phyloP scores from a whole-genome alignment of 768 basidiomycete species.

The Naganishia antarctica region DNA sequence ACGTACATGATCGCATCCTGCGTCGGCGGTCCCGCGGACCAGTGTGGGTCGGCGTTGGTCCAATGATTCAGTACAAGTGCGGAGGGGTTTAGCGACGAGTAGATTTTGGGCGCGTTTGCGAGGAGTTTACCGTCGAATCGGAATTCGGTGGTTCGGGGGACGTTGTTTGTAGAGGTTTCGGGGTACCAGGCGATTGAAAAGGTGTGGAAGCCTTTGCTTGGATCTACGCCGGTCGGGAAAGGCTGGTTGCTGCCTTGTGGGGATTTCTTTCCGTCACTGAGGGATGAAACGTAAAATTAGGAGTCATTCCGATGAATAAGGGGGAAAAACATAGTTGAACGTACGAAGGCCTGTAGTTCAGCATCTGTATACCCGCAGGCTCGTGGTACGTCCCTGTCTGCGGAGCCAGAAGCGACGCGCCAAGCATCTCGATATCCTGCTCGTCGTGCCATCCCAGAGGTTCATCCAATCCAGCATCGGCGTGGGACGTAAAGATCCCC shows the following conservation, averaged over 20 bases:
- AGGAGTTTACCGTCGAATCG: conserved; percentile 16
- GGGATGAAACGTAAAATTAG: background rate
- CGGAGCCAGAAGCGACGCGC: background rate
- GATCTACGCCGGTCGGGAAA: conserved; percentile 5
- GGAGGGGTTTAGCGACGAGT: background rate
- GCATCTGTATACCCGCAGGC: conserved; percentile 8
- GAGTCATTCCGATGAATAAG: background rate
- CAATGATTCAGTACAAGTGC: conserved; percentile 5
- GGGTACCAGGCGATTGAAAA: conserved; percentile 9
- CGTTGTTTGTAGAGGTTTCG: conserved; percentile 2
- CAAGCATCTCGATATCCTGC: conserved; percentile 12
- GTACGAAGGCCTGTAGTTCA: conserved; percentile 7
- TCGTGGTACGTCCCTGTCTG: background rate
- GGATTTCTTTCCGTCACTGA: background rate
- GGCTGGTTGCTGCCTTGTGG: background rate
- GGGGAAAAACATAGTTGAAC: background rate
- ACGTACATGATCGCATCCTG: conserved; percentile 1
- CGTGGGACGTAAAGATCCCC: background rate
- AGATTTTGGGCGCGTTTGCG: background rate
- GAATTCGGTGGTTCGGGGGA: background rate
- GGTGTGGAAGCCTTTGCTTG: conserved; percentile 6
- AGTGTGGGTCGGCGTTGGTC: background rate
- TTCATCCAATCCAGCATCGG: background rate
- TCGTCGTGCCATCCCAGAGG: conserved; percentile 2
- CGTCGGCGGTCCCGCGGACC: conserved; percentile 12